Percentiles rank a stretch among this genome's conserved stretches.
Conservation (phyloP, 2,329 filamentous ascomycete genomes). For the Emmonsiellopsis sp. region DNA sequence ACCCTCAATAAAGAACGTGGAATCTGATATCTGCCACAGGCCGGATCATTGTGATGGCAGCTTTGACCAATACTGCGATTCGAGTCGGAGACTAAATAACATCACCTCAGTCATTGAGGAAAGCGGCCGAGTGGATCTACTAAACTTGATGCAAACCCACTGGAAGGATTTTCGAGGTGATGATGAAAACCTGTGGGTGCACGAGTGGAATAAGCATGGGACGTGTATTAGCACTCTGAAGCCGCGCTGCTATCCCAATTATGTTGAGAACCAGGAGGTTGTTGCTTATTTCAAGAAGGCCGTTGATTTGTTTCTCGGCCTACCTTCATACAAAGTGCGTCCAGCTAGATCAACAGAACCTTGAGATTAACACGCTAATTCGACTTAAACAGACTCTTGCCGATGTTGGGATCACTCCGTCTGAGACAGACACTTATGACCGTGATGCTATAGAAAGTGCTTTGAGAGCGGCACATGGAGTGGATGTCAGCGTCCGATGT, state of each 20-base stretch:
- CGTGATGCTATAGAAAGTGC: constrained; percentile 42
- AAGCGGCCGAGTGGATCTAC: constrained; percentile 40
- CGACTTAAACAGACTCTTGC: constrained; percentile 23
- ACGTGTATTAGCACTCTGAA: constrained; percentile 63
- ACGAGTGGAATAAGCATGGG: constrained; percentile 64
- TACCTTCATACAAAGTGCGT: constrained; percentile 44
- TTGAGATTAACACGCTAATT: background rate
- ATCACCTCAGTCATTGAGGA: constrained; percentile 46
- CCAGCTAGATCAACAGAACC: background rate
- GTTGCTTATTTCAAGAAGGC: constrained; percentile 48
- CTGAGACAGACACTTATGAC: constrained; percentile 41
- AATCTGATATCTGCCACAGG: constrained; percentile 19
- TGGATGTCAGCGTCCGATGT: constrained; percentile 43
- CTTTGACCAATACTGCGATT: constrained; percentile 48
- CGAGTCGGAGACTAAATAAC: constrained; percentile 45
- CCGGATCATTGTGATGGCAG: constrained; percentile 48
- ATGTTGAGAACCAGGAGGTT: constrained; percentile 47
- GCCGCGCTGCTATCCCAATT: constrained; percentile 52
- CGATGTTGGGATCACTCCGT: constrained; percentile 47
- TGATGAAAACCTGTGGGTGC: constrained; percentile 54
- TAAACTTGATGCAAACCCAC: constrained; percentile 51
- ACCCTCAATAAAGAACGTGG: background rate
- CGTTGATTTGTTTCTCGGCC: constrained; percentile 45
- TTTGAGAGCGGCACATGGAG: constrained; percentile 38
- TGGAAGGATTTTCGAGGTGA: constrained; percentile 49